Evolutionary conservation across 257 asterid genomes (phyloP).

Genomic region (Rhazya stricta): DNA sequence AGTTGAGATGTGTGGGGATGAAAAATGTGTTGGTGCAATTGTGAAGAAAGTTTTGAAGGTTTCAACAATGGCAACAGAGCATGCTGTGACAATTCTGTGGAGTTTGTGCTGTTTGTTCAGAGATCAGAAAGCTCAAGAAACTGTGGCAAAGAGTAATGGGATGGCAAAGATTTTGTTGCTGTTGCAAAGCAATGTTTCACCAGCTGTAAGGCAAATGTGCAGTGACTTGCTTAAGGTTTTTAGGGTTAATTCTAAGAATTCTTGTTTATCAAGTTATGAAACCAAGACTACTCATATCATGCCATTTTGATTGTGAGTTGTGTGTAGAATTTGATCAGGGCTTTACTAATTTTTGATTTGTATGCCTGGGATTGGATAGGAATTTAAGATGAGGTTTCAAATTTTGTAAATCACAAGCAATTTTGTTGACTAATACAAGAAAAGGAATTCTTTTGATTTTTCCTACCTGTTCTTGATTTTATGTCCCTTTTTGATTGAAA

Average conservation of each 20-base stretch:
- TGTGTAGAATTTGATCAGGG: not conserved
- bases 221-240: conserved; percentile 63
- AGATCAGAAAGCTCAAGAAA: conserved; percentile 55
- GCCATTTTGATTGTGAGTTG: conserved; percentile 62
- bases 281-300: conserved; percentile 76
- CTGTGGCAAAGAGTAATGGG: conserved; percentile 51
- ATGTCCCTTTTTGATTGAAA: conserved; percentile 15
- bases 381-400: not conserved
- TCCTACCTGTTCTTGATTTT: conserved; percentile 19
- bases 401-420: conserved; percentile 34
- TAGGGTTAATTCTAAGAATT: conserved; percentile 38
- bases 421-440: conserved; percentile 36
- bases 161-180: conserved; percentile 62
- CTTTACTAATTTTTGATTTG: conserved; percentile 2
- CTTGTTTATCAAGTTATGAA: conserved; percentile 57
- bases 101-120: conserved; percentile 62
- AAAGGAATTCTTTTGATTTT: conserved; percentile 16
- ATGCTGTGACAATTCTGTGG: conserved; percentile 71
- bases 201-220: conserved; percentile 70
- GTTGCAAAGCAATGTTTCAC: conserved; percentile 69
- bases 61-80: conserved; percentile 62
- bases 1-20: conserved; percentile 40
- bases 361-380: conserved; percentile 1
- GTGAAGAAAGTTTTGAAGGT: conserved; percentile 63
- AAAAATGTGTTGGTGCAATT: conserved; percentile 39